These are phyloP conservation scores for Nannochloropsis oceanica DNA, from an alignment of 108 stramenopile species.

Conservation along the genomic window DNA sequence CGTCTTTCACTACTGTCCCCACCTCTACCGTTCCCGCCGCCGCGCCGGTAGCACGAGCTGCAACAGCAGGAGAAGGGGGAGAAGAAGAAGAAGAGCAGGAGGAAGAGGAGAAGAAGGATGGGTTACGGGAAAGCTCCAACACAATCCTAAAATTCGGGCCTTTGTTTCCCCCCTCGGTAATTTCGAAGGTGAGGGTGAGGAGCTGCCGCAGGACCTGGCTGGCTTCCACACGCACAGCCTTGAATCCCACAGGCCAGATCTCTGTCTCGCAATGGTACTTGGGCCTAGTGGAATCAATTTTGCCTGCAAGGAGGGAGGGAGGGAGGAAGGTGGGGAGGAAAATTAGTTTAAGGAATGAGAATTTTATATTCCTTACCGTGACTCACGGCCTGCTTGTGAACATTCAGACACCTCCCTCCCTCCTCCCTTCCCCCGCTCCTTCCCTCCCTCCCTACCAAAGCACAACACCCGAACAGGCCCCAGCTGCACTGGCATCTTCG, in stretches of 20 bases:
- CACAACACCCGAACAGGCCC: neutral
- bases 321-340: neutral
- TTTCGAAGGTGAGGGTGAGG: neutral
- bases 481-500: neutral
- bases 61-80: too few relatives aligned
- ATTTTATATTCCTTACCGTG: too few relatives aligned
- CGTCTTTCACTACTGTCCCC: too few relatives aligned
- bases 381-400: too few relatives aligned
- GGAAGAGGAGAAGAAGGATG: neutral
- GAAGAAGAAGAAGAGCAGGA: too few relatives aligned
- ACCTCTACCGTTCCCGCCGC: too few relatives aligned
- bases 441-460: neutral
- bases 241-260: neutral
- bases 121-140: neutral
- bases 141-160: neutral
- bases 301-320: neutral
- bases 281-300: neutral
- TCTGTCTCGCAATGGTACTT: neutral
- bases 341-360: too few relatives aligned
- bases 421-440: neutral
- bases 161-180: neutral
- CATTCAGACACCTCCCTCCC: neutral
- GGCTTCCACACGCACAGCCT: neutral
- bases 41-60: too few relatives aligned
- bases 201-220: neutral